Conservation (phyloP, 2,329 filamentous ascomycete genomes). For the Cladobotryum mycophilum region DNA sequence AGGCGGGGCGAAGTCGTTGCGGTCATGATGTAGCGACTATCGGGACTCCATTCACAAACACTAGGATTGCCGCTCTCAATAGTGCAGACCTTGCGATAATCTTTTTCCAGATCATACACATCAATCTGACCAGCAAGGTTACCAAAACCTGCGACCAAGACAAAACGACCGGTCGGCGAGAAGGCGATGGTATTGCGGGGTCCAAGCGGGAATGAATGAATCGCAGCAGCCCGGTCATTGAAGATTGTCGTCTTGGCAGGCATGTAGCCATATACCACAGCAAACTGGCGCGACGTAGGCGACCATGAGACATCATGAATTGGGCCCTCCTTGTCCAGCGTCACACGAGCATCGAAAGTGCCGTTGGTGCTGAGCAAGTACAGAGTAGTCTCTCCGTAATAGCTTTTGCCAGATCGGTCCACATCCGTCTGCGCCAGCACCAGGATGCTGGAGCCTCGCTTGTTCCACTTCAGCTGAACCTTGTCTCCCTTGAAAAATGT, state of each 20-base stretch:
- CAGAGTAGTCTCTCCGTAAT: slow-evolving; percentile 96
- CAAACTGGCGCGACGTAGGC: slow-evolving; percentile 94
- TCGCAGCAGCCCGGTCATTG: slow-evolving; percentile 76
- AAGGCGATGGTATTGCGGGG: slow-evolving; percentile 94
- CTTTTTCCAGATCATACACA: slow-evolving; percentile 91
- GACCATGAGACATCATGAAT: slow-evolving; percentile 99
- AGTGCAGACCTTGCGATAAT: slow-evolving; percentile 85
- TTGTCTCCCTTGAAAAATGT: slow-evolving; percentile 99
- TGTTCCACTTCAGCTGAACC: slow-evolving; percentile 98
- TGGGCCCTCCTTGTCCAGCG: slow-evolving; percentile 92
- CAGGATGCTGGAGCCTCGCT: slow-evolving; percentile 80
- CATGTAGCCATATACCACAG: slow-evolving; percentile 97
- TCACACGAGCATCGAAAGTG: slow-evolving; percentile 84
- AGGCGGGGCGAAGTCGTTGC: slow-evolving; percentile 95
- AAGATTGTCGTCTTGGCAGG: slow-evolving; percentile 99
- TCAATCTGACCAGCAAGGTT: slow-evolving; percentile 98
- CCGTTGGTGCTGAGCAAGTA: slow-evolving; percentile 91
- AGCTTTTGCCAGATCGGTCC: slow-evolving; percentile 97
- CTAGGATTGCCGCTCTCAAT: slow-evolving; percentile 95
- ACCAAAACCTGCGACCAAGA: slow-evolving; percentile 91
- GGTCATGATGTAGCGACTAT: slow-evolving; percentile 91
- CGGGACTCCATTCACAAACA: slow-evolving; percentile 94
- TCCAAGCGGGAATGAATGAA: slow-evolving; percentile 77
- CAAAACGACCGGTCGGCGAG: slow-evolving; percentile 88
- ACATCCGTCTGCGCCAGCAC: slow-evolving; percentile 97